phyloP scores from a whole-genome alignment of 1,139 yeast species.

The Meyerozyma guilliermondii region DNA sequence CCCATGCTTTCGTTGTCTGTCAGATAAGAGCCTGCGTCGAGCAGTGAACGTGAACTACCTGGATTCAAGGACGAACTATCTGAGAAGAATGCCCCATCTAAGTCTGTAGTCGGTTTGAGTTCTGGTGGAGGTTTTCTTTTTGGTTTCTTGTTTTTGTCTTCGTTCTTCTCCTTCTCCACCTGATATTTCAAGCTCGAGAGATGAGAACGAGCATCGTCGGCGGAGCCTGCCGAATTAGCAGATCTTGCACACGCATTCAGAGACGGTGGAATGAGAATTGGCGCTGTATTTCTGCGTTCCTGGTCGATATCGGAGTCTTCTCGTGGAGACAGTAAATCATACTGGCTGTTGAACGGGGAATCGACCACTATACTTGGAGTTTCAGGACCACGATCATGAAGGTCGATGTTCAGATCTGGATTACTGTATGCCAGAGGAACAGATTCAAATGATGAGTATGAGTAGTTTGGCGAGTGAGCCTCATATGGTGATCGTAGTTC shows the following conservation, averaged over 20 bases:
- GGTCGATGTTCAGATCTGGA: neutral
- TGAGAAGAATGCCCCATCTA: slow-evolving; percentile 4
- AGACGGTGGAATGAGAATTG: slow-evolving; percentile 16
- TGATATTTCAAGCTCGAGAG: neutral
- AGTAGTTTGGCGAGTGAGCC: slow-evolving; percentile 6
- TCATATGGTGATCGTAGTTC: neutral
- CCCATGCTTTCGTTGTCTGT: slow-evolving; percentile 1
- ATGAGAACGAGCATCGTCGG: slow-evolving; percentile 5
- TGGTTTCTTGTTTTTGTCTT: slow-evolving; percentile 7
- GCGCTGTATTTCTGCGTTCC: slow-evolving; percentile 7
- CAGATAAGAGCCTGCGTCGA: neutral
- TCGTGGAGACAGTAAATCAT: slow-evolving; percentile 4
- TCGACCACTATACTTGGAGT: slow-evolving; percentile 12
- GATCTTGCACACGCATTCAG: slow-evolving; percentile 14
- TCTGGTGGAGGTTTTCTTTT: slow-evolving; percentile 21
- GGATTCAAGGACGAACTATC: slow-evolving; percentile 3
- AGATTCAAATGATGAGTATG: slow-evolving; percentile 13
- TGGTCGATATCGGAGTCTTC: slow-evolving; percentile 1
- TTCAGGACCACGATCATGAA: neutral
- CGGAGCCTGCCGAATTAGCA: slow-evolving; percentile 5
- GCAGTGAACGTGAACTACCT: neutral
- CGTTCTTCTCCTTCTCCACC: slow-evolving; percentile 1
- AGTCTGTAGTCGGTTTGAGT: neutral
- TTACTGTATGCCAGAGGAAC: slow-evolving; percentile 7
- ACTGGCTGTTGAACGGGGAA: neutral